These are phyloP conservation scores for Phaeosphaeria sp. DNA, from an alignment of 2,329 filamentous ascomycete species.

Conservation along the genomic window DNA sequence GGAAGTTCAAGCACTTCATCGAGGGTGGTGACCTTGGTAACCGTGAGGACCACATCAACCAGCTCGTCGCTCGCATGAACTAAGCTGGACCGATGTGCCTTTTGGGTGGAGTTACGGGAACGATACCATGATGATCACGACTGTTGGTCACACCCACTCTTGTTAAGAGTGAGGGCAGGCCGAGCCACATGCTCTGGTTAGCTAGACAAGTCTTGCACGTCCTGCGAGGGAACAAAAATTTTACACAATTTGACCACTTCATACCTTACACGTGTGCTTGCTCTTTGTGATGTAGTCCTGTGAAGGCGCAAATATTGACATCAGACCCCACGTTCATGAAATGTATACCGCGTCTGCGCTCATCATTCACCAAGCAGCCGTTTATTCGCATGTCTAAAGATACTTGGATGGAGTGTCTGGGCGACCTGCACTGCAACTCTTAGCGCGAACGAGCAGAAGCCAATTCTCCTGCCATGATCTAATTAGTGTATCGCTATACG, in stretches of 20 bases:
- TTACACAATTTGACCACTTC: slow-evolving; percentile 6
- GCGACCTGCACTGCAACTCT: not conserved
- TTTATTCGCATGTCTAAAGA: no score
- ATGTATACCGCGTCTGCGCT: no score
- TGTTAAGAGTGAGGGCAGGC: slow-evolving; percentile 32
- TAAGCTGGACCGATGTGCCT: slow-evolving; percentile 57
- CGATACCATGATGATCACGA: slow-evolving; percentile 37
- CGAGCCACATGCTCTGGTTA: slow-evolving; percentile 41
- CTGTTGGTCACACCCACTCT: slow-evolving; percentile 26
- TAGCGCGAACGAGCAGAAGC: not conserved
- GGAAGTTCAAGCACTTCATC: slow-evolving; percentile 99
- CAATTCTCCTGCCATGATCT: no score
- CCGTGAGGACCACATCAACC: slow-evolving; percentile 98
- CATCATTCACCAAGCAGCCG: no score
- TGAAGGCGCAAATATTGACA: no score
- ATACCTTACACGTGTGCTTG: no score
- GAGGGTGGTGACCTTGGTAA: slow-evolving; percentile 99
- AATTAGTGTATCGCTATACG: no score
- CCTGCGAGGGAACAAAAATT: slow-evolving; percentile 29
- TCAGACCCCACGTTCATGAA: no score
- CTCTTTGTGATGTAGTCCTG: no score
- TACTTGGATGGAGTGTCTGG: no score
- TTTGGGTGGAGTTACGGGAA: slow-evolving; percentile 39
- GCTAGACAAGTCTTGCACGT: slow-evolving; percentile 33
- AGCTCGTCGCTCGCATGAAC: slow-evolving; percentile 98